Base-by-base conservation (phyloP, 495 filamentous ascomycete genomes). In the Lentithecium fluviatile region DNA sequence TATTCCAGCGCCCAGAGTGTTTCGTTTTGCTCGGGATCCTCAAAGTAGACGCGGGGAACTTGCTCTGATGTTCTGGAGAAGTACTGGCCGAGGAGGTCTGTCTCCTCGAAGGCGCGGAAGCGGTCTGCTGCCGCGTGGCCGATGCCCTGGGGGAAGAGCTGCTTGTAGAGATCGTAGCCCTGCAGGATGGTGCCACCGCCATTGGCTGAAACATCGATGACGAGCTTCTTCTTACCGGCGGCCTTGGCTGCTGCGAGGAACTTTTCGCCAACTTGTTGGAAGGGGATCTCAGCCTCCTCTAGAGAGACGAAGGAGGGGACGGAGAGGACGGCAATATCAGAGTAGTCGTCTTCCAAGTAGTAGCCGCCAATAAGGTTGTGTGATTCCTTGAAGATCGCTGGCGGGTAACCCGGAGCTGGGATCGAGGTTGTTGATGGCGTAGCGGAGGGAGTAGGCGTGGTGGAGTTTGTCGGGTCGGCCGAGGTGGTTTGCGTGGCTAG, bases 321-420 rank as follows among this genome's bases (percentile, higher is more conserved):
- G 0, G 66, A 67, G 4, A 79, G 67, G 5, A 80, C 77, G 5
- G 77, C 76, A 15, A 77, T 72, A 47, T 80, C 75, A 36, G 76
- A 73, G 45, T 77, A 79, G 13, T 72, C 74, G 4, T 71, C 70
- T 15, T 72, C 75, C 0, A 77, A 63, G 63, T 73, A 82, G 56
- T 82, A 81, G 20, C 82, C 81, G 3, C 59, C 64, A 46, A 68
- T 78, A 23, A 75, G 61, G 34, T 73, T 72, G 50, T 79, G 76
- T 1, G 64, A 66, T 34, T 65, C 60, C 5, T 52, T 46, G 17
- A 80, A 69, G 4, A 83, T 69, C 0, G 80, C 76, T 8, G 71
- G 61, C 10, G 82, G 82, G 62, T 83, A 84, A 8, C 82, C 82
- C 10, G 68, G 69, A 10, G 75, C 62, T 5, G 71, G 71, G 15